Evolutionary conservation across 257 asterid genomes (phyloP), one percentile per base, ranked within the genome.

Genomic region (Orobanche coerulescens): DNA sequence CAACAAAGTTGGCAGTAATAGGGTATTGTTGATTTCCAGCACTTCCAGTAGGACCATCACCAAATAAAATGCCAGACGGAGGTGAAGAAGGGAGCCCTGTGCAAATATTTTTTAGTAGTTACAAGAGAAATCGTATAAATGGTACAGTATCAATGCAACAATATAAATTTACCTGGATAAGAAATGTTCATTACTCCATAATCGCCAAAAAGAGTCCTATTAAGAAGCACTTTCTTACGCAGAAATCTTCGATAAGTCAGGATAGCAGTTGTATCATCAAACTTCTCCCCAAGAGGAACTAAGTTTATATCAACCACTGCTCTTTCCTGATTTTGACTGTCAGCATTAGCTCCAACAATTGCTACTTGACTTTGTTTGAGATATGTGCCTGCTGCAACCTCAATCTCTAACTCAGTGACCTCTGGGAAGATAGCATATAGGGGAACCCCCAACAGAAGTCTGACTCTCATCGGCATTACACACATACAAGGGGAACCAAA

Each of bases 331-430:
- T 84, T 75, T 72, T 78, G 87, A 73, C 18, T 73, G 68, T 89
- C 97, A 69, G 97, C 94, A 77, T 76, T 85, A 13, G 98, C 98
- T 62, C 98, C 98, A 58, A 81, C 74, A 53, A 93, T 87, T 23
- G 73, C 63, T 47, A 93, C 97, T 77, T 93, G 99, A 64, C 94
- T 85, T 77, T 91, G 97, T 52, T 76, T 76, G 14, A 93, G 79
- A 77, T 86, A 93, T 54, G 96, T 80, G 58, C 94, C 99, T 28
- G 86, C 89, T 52, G 99, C 99, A 68, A 93, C 78, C 86, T 93
- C 95, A 70, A 84, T 81, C 73, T 79, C 99, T 40, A 93, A 78
- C 75, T 80, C 90, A 15, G 73, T 81, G 64, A 89, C 96, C 71
- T 76, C 86, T 5, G 97, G 94, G 61, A 93, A 93, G 60, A 93